These are phyloP conservation scores for Torrubiella hemipterigena DNA, from an alignment of 2,329 filamentous ascomycete genomes.

Conservation along the genomic window DNA sequence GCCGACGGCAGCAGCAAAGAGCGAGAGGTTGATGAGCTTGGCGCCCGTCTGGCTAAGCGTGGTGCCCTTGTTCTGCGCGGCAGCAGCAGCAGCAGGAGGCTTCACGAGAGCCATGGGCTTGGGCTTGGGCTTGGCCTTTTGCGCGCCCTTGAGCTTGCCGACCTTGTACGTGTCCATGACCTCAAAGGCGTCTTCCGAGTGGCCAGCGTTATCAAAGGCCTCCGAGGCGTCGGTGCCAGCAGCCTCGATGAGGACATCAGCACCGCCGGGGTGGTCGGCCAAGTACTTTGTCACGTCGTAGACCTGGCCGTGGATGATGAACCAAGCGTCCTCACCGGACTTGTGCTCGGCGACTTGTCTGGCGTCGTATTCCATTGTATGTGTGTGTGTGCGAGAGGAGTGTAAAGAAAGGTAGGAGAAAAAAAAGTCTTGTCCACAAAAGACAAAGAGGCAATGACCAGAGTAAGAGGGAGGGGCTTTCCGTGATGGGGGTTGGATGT, in stretches of 20 bases:
- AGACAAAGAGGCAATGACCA: no score
- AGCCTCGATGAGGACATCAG: slow-evolving; percentile 66
- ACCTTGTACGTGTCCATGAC: slow-evolving; percentile 25
- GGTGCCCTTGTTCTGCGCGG: background rate
- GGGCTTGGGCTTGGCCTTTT: slow-evolving; percentile 8
- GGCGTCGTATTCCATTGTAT: slow-evolving; percentile 12
- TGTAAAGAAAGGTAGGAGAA: background rate
- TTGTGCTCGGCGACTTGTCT: slow-evolving; percentile 38
- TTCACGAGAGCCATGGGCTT: background rate
- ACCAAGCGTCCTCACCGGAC: slow-evolving; percentile 35
- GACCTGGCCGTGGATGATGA: slow-evolving; percentile 47
- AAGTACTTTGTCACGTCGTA: slow-evolving; percentile 47
- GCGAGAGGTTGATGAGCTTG: slow-evolving; percentile 9
- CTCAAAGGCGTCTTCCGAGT: slow-evolving; percentile 50
- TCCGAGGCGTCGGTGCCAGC: slow-evolving; percentile 68
- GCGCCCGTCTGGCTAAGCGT: slow-evolving; percentile 1
- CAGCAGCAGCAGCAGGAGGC: background rate
- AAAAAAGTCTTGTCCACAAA: no score
- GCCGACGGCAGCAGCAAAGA: slow-evolving; percentile 10
- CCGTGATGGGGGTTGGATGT: no score
- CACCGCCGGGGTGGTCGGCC: slow-evolving; percentile 57
- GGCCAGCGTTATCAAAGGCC: slow-evolving; percentile 73
- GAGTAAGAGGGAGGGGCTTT: no score
- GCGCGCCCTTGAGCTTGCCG: slow-evolving; percentile 24
- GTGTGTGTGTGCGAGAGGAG: background rate